Evolutionary conservation across 2,329 filamentous ascomycete genomes (phyloP), one percentile per base, ranked within the genome.

Genomic region (Diaporthe capsici): DNA sequence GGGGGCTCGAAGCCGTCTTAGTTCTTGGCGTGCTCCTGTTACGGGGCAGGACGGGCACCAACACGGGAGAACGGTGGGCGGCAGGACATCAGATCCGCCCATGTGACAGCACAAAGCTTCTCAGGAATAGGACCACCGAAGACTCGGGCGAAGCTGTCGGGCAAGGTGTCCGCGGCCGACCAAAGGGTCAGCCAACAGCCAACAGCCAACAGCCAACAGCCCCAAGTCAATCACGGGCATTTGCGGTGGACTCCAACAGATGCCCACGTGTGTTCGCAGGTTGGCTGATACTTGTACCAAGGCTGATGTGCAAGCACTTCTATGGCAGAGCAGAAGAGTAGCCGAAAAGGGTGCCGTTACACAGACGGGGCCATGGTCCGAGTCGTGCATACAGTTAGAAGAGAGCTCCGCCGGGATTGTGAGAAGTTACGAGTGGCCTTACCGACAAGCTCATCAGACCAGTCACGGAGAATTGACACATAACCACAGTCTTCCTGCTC

Each of bases 1-100:
- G 65, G 65, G 25, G 13, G 65, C 42, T 65, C 31, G 65, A 70
- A 13, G 49, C 65, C 49, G 51, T 70, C 34, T 17, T n/a, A 31
- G 34, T 34, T 70, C 65, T 70, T 70, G 65, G 65, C 65, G 49
- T 42, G 47, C 49, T 70, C 49, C n/a, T 28, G 49, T 10, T 42
- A 10, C 65, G 49, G 65, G 15, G 31, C 47, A 17, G 65, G 49
- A 55, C 65, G 15, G 47, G 47, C 63, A 53, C 44, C 31, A 68
- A n/a, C n/a, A 51, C 63, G 63, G 49, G 34, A 68, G 47, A n/a
- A 55, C 65, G 31, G 49, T 55, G 49, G 65, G 51, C 44, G 63
- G 63, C 10, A 25, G 31, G 65, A 28, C 63, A 68, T 28, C 22
- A 34, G 65, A 70, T 42, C 42, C 65, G 49, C n/a, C 65, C 49